Base-by-base conservation (phyloP, 805 yeast genomes). In the Wickerhamiella dianesei region DNA sequence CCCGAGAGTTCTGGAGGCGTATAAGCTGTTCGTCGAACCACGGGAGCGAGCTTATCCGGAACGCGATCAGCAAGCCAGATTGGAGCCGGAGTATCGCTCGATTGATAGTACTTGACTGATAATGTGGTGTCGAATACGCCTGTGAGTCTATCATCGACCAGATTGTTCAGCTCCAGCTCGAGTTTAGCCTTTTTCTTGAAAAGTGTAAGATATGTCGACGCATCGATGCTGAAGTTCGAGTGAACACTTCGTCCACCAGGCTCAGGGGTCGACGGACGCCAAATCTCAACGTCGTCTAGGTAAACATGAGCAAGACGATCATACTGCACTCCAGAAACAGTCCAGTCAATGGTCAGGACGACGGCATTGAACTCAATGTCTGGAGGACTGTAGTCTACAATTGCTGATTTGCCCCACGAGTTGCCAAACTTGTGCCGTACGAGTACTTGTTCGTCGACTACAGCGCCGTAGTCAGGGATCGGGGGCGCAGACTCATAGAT, bases 181-280 rank as follows among this genome's bases (percentile, higher is more conserved):
- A 70, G 60, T 4, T 68, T 55, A 2, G 67, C 66, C 13, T 66
- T 53, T 3, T 53, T 44, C 35, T 60, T 52, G 59, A 85, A 82
- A 32, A 84, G 59, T 0, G 65, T 52, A 5, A 69, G 55, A 58
- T 74, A 83, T 14, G 65, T 59, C 2, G 87, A 70, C 1, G 83
- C 72, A 59, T 86, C 95, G 58, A 82, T 84, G 25, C 71, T 65
- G 46, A 72, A 64, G 21, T 82, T 74, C 52, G 68, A 73, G 8
- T 73, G 72, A 2, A 64, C 54, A 13, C 57, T 59, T 64, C 71
- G 56, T 55, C 79, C 63, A 48, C 73, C 73, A 2, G 88, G 89
- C 62, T 85, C 95, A 14, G 82, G 77, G 2, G 95, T 86, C 2
- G 89, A 80, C 0, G 85, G 77, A 62, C 95, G 74, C 94, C 95